Percentiles rank a stretch among this genome's conserved stretches.
Evolutionary conservation across 2,329 filamentous ascomycete genomes (phyloP).

Genomic region (Colletotrichum sp.): DNA sequence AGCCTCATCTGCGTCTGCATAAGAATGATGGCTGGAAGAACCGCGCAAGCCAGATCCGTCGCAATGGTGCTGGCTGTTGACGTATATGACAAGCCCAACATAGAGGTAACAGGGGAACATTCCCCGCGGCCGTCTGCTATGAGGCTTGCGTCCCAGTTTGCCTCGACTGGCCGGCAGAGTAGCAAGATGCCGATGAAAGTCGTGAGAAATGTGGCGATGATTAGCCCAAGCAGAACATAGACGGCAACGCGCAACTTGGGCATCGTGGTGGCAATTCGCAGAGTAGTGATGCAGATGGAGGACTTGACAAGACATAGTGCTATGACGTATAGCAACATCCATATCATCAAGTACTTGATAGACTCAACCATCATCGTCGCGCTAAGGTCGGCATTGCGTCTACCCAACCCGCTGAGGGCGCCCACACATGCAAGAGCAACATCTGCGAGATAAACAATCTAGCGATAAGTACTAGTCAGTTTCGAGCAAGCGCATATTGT

Average conservation of each 20-base stretch:
- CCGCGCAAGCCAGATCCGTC: constrained; percentile 34
- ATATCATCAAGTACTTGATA: constrained; percentile 28
- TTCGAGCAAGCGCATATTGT: background rate
- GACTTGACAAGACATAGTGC: constrained; percentile 29
- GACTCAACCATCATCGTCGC: constrained; percentile 8
- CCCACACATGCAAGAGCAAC: constrained; percentile 25
- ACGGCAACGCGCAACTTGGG: constrained; percentile 23
- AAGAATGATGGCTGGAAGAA: constrained; percentile 34
- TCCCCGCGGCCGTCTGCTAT: constrained; percentile 25
- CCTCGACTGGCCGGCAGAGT: constrained; percentile 24
- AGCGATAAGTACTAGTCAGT: background rate
- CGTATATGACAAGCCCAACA: constrained; percentile 28
- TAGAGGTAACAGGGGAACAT: constrained; percentile 22
- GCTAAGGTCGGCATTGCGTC: constrained; percentile 24
- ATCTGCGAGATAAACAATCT: constrained; percentile 20
- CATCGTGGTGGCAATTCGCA: constrained; percentile 33
- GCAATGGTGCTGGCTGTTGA: constrained; percentile 34
- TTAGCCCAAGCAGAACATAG: constrained; percentile 21
- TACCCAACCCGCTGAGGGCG: constrained; percentile 24
- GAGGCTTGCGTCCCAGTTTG: constrained; percentile 29
- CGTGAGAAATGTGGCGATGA: constrained; percentile 29
- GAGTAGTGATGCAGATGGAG: constrained; percentile 38
- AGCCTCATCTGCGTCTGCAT: constrained; percentile 35
- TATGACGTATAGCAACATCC: constrained; percentile 29
- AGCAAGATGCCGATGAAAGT: constrained; percentile 32